A percentile compares a stretch with the other conserved stretches of the same genome.
phyloP scores from a whole-genome alignment of 2,329 filamentous ascomycete species.

The Diaporthe sp. region DNA sequence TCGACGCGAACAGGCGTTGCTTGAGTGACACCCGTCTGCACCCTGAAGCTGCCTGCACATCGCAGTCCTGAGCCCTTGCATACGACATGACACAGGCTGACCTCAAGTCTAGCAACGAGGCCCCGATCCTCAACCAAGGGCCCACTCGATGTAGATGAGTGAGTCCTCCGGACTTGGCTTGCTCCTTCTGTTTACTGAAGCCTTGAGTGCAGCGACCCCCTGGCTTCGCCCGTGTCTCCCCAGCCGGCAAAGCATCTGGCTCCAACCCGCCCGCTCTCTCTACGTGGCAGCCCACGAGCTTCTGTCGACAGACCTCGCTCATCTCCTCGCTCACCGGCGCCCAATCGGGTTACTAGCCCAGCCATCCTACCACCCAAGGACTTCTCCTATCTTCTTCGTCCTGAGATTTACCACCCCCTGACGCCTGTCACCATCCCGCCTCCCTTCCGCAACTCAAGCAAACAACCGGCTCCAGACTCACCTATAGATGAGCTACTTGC shows the following conservation, averaged over 20 bases:
- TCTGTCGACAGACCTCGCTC: slow-evolving; percentile 45
- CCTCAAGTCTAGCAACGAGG: slow-evolving; percentile 59
- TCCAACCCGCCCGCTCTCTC: slow-evolving; percentile 39
- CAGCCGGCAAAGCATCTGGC: slow-evolving; percentile 43
- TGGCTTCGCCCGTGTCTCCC: slow-evolving; percentile 42
- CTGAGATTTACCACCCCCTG: slow-evolving; percentile 86
- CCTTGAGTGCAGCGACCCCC: slow-evolving; percentile 42
- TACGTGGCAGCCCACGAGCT: slow-evolving; percentile 42
- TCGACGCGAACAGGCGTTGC: neutral
- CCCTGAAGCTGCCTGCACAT: neutral
- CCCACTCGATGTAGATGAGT: slow-evolving; percentile 83
- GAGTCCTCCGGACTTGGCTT: slow-evolving; percentile 50
- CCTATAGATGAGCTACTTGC: slow-evolving; percentile 77
- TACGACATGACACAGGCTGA: slow-evolving; percentile 38
- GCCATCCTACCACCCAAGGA: slow-evolving; percentile 69
- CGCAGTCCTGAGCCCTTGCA: neutral
- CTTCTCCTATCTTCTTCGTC: slow-evolving; percentile 83
- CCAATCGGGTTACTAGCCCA: slow-evolving; percentile 41
- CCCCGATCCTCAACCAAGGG: slow-evolving; percentile 81
- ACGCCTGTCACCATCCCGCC: slow-evolving; percentile 71
- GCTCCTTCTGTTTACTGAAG: slow-evolving; percentile 15
- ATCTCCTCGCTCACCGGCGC: slow-evolving; percentile 48
- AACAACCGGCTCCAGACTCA: slow-evolving; percentile 73
- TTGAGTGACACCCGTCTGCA: neutral
- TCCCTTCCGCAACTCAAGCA: slow-evolving; percentile 77